These are phyloP conservation scores for Heracleum sosnowskyi DNA, from an alignment of 129 eudicot genomes.

Conservation along the genomic window DNA sequence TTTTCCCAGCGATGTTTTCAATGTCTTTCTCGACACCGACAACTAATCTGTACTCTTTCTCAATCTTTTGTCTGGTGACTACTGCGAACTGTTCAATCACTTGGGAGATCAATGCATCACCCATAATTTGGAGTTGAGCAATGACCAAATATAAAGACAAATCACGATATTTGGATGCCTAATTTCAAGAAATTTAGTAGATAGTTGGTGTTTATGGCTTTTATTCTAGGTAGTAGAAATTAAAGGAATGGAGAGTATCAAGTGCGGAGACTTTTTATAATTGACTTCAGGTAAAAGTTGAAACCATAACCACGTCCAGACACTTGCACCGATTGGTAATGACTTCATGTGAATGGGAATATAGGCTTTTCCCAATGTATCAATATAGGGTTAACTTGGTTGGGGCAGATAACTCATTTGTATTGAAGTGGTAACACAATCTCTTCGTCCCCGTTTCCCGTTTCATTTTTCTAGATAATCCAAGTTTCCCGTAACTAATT, in stretches of 20 bases:
- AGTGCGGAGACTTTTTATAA: too few relatives aligned
- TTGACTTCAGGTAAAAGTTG: too few relatives aligned
- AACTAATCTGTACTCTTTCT: constrained; percentile 14
- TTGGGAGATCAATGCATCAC: constrained; percentile 25
- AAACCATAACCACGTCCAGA: too few relatives aligned
- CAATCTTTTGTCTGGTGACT: constrained; percentile 21
- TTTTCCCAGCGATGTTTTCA: constrained; percentile 14
- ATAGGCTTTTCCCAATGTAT: too few relatives aligned
- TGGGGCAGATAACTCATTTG: too few relatives aligned
- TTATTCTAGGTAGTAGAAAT: too few relatives aligned
- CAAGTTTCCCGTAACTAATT: background rate
- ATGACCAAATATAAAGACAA: background rate
- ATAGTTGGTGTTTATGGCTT: background rate
- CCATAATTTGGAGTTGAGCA: constrained; percentile 9
- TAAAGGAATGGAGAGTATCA: too few relatives aligned
- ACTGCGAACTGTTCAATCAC: constrained; percentile 20
- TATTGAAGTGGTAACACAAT: too few relatives aligned
- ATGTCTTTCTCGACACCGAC: constrained; percentile 23
- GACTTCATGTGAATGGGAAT: too few relatives aligned
- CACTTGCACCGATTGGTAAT: too few relatives aligned
- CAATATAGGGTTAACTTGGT: too few relatives aligned
- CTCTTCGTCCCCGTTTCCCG: background rate
- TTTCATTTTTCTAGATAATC: background rate
- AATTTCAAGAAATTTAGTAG: background rate
- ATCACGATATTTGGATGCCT: background rate